Evolutionary conservation across 176 grass and related monocot species (phyloP).

Genomic region (Juncus inflexus): DNA sequence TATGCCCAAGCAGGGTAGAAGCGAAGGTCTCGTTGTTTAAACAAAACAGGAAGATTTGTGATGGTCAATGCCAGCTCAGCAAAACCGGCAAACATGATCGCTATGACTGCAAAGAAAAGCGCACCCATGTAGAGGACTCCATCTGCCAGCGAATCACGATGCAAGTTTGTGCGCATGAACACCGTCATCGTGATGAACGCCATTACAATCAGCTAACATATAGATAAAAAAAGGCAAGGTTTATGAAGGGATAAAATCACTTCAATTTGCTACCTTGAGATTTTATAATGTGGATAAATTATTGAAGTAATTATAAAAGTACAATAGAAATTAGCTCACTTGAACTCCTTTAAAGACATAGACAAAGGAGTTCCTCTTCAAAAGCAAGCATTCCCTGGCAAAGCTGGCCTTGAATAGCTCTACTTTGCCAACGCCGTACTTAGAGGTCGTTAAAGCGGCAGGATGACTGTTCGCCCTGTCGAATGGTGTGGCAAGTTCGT

Average conservation of each 20-base stretch:
- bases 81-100: conserved; percentile 82
- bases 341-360: conserved; percentile 76
- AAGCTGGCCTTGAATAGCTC: conserved; percentile 79
- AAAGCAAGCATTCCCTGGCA: conserved; percentile 67
- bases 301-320: too few relatives aligned
- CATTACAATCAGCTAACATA: conserved; percentile 40
- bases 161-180: conserved; percentile 79
- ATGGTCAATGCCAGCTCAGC: conserved; percentile 58
- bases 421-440: conserved; percentile 53
- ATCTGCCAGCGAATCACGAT: conserved; percentile 27
- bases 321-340: conserved; percentile 21
- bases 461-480: conserved; percentile 72
- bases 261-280: too few relatives aligned
- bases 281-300: too few relatives aligned
- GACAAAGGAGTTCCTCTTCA: conserved; percentile 97
- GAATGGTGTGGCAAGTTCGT: conserved; percentile 52
- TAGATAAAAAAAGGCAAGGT: conserved; percentile 5
- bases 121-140: conserved; percentile 51
- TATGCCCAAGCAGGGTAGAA: conserved; percentile 98
- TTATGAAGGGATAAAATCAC: background rate
- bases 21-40: conserved; percentile 80
- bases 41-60: conserved; percentile 82
- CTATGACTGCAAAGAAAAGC: conserved; percentile 58
- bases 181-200: conserved; percentile 68
- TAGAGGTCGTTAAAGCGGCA: conserved; percentile 62